Base-by-base conservation (phyloP, 352 stramenopile species). In the Globisporangium sylvaticum region DNA sequence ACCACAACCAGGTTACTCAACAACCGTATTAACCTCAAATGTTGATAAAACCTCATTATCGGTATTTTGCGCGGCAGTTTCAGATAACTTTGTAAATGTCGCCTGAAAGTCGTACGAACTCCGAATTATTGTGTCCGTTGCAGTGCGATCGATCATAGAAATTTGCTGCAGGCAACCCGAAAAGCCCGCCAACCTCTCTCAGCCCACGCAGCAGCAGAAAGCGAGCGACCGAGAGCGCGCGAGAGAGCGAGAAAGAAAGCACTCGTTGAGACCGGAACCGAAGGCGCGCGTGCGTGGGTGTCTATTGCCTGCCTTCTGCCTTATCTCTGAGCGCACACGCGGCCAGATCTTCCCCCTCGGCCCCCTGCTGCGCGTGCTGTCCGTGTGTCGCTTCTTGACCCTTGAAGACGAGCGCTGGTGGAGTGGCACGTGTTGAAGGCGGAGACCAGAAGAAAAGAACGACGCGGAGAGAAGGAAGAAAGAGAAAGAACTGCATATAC, bases 111-210 rank as follows among this genome's bases (percentile, higher is more conserved):
- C 20, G 32, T 24, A 46, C 29, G 32, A 29, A 56, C 22, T 56
- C 3, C 18, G 20, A 10, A 58, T 6, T 58, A 58, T 32, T 32
- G 53, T 37, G 53, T 58, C 53, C 14, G 12, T 58, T 44, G 54
- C 54, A 29, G 29, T 27, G 2, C 24, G 3, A 61, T 61, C 31
- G 55, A 39, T 18, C 32, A 32, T 57, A 22, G 14, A 31, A 31
- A 44, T n/a, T 61, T 44, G 15, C 18, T 25, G 25, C 27, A 60
- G 27, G 24, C 15, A 61, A 48, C 27, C 27, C 10, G 22, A 48
- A 61, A 61, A 61, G 55, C 55, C 55, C 29, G 55, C 55, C 55
- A 61, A 61, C 32, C 55, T 61, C 27, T 39, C 32, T 42, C 12
- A 5, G 12, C 25, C 53, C 31, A 9, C 31, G 4, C 31, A 12